These are phyloP conservation scores for Dianthus caryophyllus DNA, from an alignment of 148 eudicot species.

Conservation along the genomic window DNA sequence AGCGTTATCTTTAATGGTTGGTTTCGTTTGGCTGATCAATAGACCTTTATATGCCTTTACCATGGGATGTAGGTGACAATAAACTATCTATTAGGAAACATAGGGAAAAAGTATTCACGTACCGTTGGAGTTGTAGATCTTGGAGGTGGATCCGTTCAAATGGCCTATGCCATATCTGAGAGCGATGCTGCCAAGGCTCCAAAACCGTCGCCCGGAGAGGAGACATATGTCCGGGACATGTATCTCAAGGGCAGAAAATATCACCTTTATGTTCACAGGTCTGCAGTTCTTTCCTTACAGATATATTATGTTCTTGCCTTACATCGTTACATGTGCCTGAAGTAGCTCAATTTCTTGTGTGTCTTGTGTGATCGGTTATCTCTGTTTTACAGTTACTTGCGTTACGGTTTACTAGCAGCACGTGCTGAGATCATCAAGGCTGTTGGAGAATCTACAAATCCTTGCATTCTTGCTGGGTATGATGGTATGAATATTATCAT, in stretches of 20 bases:
- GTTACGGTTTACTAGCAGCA: slow-evolving; percentile 91
- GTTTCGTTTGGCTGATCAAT: not conserved
- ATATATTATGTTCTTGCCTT: not conserved
- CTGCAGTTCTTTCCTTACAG: slow-evolving; percentile 6
- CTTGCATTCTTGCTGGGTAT: slow-evolving; percentile 71
- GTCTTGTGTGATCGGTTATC: not conserved
- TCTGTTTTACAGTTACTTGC: slow-evolving; percentile 65
- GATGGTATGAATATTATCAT: slow-evolving; percentile 40
- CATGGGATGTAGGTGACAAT: slow-evolving; percentile 65
- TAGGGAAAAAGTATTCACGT: slow-evolving; percentile 66
- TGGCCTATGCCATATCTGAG: slow-evolving; percentile 97
- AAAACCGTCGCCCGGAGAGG: slow-evolving; percentile 63
- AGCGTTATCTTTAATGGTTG: not conserved
- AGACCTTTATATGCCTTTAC: slow-evolving; percentile 18
- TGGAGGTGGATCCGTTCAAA: slow-evolving; percentile 99
- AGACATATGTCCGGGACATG: slow-evolving; percentile 88
- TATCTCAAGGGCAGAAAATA: slow-evolving; percentile 79
- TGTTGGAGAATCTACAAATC: slow-evolving; percentile 56
- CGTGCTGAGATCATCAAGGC: slow-evolving; percentile 90
- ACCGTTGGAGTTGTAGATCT: slow-evolving; percentile 99
- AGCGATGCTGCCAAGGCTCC: slow-evolving; percentile 90
- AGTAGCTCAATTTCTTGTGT: not conserved
- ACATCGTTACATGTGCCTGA: slow-evolving; percentile 1
- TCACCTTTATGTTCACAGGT: slow-evolving; percentile 96
- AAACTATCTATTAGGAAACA: slow-evolving; percentile 69